Evolutionary conservation across 305 asterid species (phyloP).

Genomic region (Lippia alba): DNA sequence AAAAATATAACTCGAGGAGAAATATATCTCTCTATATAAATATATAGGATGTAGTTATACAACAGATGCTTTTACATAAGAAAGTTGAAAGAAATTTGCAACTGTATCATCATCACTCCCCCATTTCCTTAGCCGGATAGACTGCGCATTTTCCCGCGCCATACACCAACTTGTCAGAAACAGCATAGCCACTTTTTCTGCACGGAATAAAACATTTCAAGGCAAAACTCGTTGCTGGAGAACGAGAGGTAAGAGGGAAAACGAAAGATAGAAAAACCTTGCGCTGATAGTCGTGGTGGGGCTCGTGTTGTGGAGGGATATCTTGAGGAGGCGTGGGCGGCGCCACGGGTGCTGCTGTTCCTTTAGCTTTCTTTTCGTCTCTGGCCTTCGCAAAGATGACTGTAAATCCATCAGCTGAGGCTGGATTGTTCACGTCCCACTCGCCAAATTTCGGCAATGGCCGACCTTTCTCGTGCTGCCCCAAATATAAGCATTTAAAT

Average conservation of each 20-base stretch:
- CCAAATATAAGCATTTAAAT: too few relatives aligned
- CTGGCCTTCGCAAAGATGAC: constrained; percentile 95
- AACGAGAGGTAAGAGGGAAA: background rate
- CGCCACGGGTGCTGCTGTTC: constrained; percentile 35
- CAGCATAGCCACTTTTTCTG: constrained; percentile 87
- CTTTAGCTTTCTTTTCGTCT: constrained; percentile 85
- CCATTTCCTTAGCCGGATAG: background rate
- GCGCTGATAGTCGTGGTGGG: constrained; percentile 29
- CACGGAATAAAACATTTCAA: constrained; percentile 21
- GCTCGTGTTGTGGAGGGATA: constrained; percentile 25
- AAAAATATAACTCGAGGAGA: constrained; percentile 21
- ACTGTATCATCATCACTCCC: constrained; percentile 21
- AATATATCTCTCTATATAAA: constrained; percentile 18
- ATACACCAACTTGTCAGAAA: constrained; percentile 48
- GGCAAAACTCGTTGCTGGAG: too few relatives aligned
- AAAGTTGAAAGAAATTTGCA: constrained; percentile 22
- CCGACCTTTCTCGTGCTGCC: constrained; percentile 77
- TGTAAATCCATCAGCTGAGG: constrained; percentile 94
- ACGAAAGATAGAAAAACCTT: constrained; percentile 37
- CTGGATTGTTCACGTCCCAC: constrained; percentile 95
- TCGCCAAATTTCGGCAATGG: constrained; percentile 96
- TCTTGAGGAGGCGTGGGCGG: constrained; percentile 38
- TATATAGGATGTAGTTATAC: constrained; percentile 27
- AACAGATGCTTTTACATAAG: constrained; percentile 39
- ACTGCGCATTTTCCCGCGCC: constrained; percentile 27